These are phyloP conservation scores for Kluyveromyces marxianus DNA, from an alignment of 1,139 yeast genomes.

Conservation along the genomic window DNA sequence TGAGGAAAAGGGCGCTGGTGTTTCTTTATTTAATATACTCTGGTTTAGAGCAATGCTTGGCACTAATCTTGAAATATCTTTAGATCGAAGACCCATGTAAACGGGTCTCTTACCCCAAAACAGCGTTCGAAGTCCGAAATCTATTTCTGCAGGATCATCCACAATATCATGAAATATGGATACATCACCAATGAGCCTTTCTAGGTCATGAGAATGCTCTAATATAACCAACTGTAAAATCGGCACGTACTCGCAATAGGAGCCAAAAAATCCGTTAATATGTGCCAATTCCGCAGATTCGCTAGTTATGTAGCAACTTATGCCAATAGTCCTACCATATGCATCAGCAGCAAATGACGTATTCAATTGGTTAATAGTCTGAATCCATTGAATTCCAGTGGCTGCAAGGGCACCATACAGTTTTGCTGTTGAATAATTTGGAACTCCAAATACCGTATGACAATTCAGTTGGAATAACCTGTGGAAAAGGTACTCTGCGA, in stretches of 20 bases:
- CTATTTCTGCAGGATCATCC: constrained; percentile 45
- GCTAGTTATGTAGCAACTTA: constrained; percentile 51
- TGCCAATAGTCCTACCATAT: constrained; percentile 50
- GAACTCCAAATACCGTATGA: constrained; percentile 54
- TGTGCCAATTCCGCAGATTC: constrained; percentile 64
- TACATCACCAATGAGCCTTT: constrained; percentile 3
- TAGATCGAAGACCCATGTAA: constrained; percentile 55
- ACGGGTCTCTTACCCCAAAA: constrained; percentile 70
- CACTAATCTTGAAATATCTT: background rate
- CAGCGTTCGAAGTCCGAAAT: constrained; percentile 62
- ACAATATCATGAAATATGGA: constrained; percentile 3
- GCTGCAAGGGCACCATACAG: constrained; percentile 23
- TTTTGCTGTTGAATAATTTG: constrained; percentile 44
- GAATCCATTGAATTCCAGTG: constrained; percentile 53
- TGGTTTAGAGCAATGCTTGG: constrained; percentile 1
- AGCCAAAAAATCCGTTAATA: constrained; percentile 51
- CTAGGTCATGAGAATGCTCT: constrained; percentile 5
- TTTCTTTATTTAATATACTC: constrained; percentile 20
- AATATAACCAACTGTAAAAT: constrained; percentile 23
- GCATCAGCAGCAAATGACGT: constrained; percentile 50
- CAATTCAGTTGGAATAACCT: constrained; percentile 47
- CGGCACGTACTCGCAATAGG: constrained; percentile 55
- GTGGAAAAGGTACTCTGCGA: constrained; percentile 51
- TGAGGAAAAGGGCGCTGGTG: constrained; percentile 13
- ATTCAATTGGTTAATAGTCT: constrained; percentile 59